Evolutionary conservation across 257 asterid genomes (phyloP), one percentile per base, ranked within the genome.

Genomic region (Fraxinus anomala): DNA sequence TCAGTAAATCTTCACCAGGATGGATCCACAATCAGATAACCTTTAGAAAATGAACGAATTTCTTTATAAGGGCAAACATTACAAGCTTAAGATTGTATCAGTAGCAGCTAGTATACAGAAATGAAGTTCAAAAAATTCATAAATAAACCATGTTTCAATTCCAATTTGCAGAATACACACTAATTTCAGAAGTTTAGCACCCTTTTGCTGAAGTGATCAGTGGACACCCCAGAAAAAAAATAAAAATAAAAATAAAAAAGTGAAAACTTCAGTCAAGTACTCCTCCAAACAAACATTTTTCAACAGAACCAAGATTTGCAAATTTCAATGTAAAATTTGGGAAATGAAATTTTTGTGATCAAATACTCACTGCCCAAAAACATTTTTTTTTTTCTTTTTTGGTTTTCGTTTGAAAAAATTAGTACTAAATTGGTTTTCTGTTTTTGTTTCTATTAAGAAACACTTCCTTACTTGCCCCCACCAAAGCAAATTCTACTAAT

Each of bases 1-100:
- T 81, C 79, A 86, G 84, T 77, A 75, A 49, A 73, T 81, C 85
- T 72, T 83, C 83, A 24, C 74, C 75, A 40, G 77, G 49, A 42
- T 82, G 76, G 84, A 75, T 82, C 77, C 75, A 73, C 77, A 72
- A 65, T 81, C 83, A 76, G 76, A 73, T 66, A 81, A 83, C 89
- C 89, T 88, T 82, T 88, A 82, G 28, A 83, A 78, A 68, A 87
- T 37, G 81, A 84, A 82, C 66, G 84, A 77, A 83, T 85, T 24
- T 66, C 30, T 80, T 73, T 79, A 73, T 83, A 78, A 59, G 74
- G 44, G 70, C 70, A 70, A 77, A 70, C 68, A 34, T 40, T 42
- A 26, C 78, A 82, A 72, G 16, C 37, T 68, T 69, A 34, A 13
- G 65, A 19, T 6, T 54, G 24, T 54, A 54, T 17, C 24, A 54